Evolutionary conservation across 495 filamentous ascomycete species (phyloP), one percentile per base, ranked within the genome.

Genomic region (Penicillium lividum): DNA sequence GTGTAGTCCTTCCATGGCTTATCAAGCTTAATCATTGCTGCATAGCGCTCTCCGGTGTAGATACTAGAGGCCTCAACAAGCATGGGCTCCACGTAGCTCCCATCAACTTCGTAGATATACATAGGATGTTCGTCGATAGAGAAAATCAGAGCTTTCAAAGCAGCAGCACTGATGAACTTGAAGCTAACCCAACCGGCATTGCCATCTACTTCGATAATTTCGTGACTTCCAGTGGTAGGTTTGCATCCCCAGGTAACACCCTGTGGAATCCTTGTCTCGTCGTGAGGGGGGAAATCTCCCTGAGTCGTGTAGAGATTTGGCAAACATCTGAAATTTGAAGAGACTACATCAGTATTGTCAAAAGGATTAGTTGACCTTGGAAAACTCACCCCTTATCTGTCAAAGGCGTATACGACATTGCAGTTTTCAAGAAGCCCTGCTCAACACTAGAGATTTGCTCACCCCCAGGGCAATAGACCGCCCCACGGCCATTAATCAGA

Each of bases 401-500:
- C 30, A 84, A 62, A n/a, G 67, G 70, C 5, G 61, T 54, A 28
- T 69, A 70, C 10, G 64, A 67, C 40, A 73, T 68, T 6, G 68
- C 51, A 30, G 55, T 58, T 13, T 64, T 62, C 13, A 75, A 55
- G n/a, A 78, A 64, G 3, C 65, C 33, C 64, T 58, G 49, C 54
- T 71, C 45, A 60, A 71, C 34, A 78, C 44, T 63, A 5, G 63
- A 72, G 16, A 76, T 68, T 3, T 75, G 68, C 10, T 71, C 60
- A 0, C 63, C 53, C 4, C 73, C 63, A 33, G 70, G 74, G 58
- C 82, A 84, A 48, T 80, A 69, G 9, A 80, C 73, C 16, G 63
- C 66, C n/a, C 81, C 82, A 58, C 75, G 73, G 10, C 82, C 81
- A 55, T 85, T 83, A 55, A 85, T 64, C 0, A 85, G 72, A 18